These are phyloP conservation scores for Boletus subcaerulescens DNA, from an alignment of 768 basidiomycete species.

Conservation along the genomic window DNA sequence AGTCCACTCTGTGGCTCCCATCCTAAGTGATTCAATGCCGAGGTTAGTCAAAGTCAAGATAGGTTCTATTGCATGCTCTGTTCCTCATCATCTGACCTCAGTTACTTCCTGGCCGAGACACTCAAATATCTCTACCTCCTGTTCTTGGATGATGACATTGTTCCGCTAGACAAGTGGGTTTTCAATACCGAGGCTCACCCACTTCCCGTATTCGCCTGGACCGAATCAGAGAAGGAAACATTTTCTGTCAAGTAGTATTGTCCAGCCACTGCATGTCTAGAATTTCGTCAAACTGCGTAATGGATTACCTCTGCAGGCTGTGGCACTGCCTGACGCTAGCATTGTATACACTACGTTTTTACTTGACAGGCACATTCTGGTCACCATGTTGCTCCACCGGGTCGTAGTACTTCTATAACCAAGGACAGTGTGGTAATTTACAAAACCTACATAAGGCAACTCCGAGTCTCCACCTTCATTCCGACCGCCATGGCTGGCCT, in stretches of 20 bases:
- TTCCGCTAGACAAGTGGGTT: conserved; percentile 55
- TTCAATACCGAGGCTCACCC: conserved; percentile 79
- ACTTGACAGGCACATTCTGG: not conserved
- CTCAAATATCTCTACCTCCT: conserved; percentile 73
- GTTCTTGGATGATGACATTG: conserved; percentile 60
- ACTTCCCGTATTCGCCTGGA: conserved; percentile 68
- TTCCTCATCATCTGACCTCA: conserved; percentile 9
- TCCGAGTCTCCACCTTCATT: not conserved
- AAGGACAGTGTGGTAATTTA: too few relatives aligned
- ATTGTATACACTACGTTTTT: not conserved
- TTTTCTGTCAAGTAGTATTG: conserved; percentile 20
- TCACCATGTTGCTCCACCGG: not conserved
- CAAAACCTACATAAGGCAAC: conserved; percentile 12
- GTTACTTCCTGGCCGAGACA: conserved; percentile 57
- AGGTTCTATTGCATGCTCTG: not conserved
- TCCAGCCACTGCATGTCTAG: not conserved
- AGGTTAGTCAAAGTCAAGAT: conserved; percentile 45
- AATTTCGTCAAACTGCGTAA: not conserved
- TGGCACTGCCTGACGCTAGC: not conserved
- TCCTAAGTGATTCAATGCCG: conserved; percentile 61
- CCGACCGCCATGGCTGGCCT: conserved; percentile 32
- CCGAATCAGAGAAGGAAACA: conserved; percentile 43
- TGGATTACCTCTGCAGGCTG: not conserved
- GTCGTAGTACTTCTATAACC: too few relatives aligned
- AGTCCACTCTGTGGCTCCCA: conserved; percentile 43